A percentile compares a stretch with the other conserved stretches of the same genome.
Evolutionary conservation across 805 yeast species (phyloP).

Genomic region (Blastobotrys parvus): DNA sequence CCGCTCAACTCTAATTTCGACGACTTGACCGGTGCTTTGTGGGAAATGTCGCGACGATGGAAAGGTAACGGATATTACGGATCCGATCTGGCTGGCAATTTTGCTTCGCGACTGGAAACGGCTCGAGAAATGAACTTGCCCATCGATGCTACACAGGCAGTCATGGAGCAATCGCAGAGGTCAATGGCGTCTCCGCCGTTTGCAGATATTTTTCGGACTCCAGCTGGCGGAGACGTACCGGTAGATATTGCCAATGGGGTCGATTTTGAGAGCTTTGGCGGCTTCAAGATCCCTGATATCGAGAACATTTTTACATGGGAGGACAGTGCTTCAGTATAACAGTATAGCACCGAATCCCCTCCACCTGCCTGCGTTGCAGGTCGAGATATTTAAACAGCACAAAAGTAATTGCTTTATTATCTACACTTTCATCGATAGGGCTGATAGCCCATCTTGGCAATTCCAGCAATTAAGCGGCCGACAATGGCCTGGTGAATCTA

Average conservation of each 20-base stretch:
- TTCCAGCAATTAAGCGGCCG: neutral
- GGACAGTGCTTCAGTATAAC: too few relatives aligned
- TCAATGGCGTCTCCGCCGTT: neutral
- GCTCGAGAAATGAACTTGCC: conserved; percentile 1
- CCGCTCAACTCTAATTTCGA: conserved; percentile 2
- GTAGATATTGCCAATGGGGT: neutral
- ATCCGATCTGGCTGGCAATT: conserved; percentile 11
- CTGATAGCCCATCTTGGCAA: neutral
- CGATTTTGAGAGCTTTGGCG: neutral
- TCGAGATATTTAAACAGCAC: too few relatives aligned
- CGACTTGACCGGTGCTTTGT: conserved; percentile 7
- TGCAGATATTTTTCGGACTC: neutral
- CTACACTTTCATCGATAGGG: neutral
- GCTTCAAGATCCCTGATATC: too few relatives aligned
- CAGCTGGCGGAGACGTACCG: conserved; percentile 9
- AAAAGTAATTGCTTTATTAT: neutral
- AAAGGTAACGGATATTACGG: conserved; percentile 4
- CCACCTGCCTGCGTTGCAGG: too few relatives aligned
- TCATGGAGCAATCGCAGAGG: neutral
- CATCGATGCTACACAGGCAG: neutral
- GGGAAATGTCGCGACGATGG: conserved; percentile 14
- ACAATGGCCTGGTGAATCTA: too few relatives aligned
- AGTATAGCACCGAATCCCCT: too few relatives aligned
- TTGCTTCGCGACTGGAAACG: conserved; percentile 9
- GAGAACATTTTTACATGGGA: neutral